Evolutionary conservation across 2,329 filamentous ascomycete species (phyloP).

Genomic region (Hysterium pulicare): DNA sequence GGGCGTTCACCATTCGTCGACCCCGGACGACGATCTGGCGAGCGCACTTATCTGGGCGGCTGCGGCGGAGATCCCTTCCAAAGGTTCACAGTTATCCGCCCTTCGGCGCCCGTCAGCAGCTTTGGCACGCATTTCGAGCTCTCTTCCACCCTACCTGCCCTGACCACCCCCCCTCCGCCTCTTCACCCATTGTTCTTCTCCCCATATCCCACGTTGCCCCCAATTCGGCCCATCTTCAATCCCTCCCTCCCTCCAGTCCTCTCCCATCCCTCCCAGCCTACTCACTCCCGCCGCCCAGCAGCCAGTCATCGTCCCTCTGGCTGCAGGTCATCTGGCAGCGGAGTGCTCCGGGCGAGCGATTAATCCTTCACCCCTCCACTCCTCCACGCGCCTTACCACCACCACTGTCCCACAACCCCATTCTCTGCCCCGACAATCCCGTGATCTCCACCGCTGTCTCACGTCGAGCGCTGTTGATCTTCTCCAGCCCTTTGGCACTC

Average conservation of each 20-base stretch:
- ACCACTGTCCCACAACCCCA: not conserved
- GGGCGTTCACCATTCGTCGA: too few species aligned
- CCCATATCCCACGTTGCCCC: not conserved
- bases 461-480: not conserved
- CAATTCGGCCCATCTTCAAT: not conserved
- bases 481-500: not conserved
- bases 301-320: slow-evolving; percentile 5
- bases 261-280: slow-evolving; percentile 4
- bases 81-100: not conserved
- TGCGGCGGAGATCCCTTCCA: slow-evolving; percentile 22
- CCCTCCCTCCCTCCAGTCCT: slow-evolving; percentile 1
- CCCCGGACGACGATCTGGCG: not conserved
- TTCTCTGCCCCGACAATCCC: slow-evolving; percentile 7
- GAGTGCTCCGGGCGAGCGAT: slow-evolving; percentile 11
- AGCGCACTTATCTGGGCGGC: slow-evolving; percentile 24
- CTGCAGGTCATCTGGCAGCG: slow-evolving; percentile 19
- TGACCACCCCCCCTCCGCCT: not conserved
- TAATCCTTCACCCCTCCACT: slow-evolving; percentile 3
- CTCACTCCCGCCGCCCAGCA: slow-evolving; percentile 6
- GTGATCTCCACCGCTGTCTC: slow-evolving; percentile 6
- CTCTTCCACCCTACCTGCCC: not conserved
- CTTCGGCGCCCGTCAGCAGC: not conserved
- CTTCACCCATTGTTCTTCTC: not conserved
- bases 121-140: not conserved
- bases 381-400: slow-evolving; percentile 4